Conservation (phyloP, 2,329 filamentous ascomycete genomes). For the Fusarium pseudoanthophilum region DNA sequence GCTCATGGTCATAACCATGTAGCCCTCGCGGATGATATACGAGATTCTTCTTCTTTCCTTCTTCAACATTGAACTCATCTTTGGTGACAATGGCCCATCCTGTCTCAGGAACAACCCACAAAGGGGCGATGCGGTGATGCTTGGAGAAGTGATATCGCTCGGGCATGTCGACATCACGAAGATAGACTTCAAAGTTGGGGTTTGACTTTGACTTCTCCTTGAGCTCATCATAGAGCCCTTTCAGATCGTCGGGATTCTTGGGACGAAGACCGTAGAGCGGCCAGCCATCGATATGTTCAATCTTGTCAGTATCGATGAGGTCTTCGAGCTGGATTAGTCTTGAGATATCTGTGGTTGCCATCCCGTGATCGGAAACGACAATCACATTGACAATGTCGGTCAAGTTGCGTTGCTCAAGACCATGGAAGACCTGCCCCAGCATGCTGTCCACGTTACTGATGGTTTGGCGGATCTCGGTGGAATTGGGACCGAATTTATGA, state of each 20-base stretch:
- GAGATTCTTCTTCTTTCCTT: constrained; percentile 70
- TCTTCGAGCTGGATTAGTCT: constrained; percentile 92
- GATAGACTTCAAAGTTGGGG: constrained; percentile 85
- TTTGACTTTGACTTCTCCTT: constrained; percentile 67
- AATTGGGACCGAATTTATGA: constrained; percentile 91
- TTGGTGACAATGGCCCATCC: constrained; percentile 92
- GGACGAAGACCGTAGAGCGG: constrained; percentile 89
- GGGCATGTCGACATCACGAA: constrained; percentile 89
- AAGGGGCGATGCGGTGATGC: constrained; percentile 88
- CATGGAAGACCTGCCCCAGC: constrained; percentile 79
- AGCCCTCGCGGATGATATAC: constrained; percentile 85
- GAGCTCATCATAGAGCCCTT: constrained; percentile 72
- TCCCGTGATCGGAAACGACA: constrained; percentile 97
- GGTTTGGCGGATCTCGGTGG: constrained; percentile 84
- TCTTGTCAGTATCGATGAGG: constrained; percentile 78
- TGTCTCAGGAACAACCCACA: constrained; percentile 93
- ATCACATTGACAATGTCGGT: constrained; percentile 92
- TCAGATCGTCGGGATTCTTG: constrained; percentile 73
- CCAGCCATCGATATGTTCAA: constrained; percentile 93
- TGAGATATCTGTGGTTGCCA: constrained; percentile 88
- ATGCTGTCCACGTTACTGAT: constrained; percentile 85
- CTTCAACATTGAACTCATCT: constrained; percentile 77
- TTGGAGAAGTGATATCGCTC: constrained; percentile 89
- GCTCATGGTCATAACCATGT: constrained; percentile 94
- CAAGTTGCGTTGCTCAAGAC: constrained; percentile 83